Percentiles rank a stretch among this genome's conserved stretches.
Evolutionary conservation across 1,284 basidiomycete species (phyloP).

Genomic region (Rhodotorula sp.): DNA sequence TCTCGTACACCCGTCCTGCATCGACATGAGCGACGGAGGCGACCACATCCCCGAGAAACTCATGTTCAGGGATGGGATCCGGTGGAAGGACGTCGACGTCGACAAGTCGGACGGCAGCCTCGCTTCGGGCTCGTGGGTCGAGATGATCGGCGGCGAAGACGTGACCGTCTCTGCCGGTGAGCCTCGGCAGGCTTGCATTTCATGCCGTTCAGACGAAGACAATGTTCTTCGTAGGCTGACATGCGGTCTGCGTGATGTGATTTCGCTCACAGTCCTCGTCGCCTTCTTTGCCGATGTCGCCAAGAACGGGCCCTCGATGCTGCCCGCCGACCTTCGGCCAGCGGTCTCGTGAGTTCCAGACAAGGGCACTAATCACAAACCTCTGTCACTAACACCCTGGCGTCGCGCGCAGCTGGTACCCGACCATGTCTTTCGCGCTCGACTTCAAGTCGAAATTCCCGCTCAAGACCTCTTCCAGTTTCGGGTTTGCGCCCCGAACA

Average conservation of each 20-base stretch:
- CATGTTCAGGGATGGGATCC: slow-evolving; percentile 15
- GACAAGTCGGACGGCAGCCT: slow-evolving; percentile 8
- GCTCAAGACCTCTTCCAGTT: background rate
- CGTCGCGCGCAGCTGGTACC: slow-evolving; percentile 25
- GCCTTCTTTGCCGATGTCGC: slow-evolving; percentile 39
- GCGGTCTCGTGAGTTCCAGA: slow-evolving; percentile 17
- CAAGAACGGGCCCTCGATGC: slow-evolving; percentile 32
- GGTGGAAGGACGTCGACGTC: slow-evolving; percentile 26
- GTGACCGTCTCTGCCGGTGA: slow-evolving; percentile 8
- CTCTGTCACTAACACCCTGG: no score
- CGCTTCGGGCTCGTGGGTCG: slow-evolving; percentile 33
- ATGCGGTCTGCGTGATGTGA: no score
- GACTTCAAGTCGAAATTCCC: slow-evolving; percentile 36
- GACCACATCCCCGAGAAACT: slow-evolving; percentile 13
- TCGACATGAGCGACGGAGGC: slow-evolving; percentile 8
- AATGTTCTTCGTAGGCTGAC: background rate
- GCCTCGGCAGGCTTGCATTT: background rate
- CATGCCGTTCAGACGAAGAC: background rate
- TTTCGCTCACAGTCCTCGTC: slow-evolving; percentile 15
- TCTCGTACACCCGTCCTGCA: slow-evolving; percentile 15
- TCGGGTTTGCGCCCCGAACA: slow-evolving; percentile 14
- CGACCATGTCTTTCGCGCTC: slow-evolving; percentile 35
- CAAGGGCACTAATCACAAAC: no score
- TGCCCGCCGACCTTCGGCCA: slow-evolving; percentile 3
- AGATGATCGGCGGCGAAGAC: slow-evolving; percentile 31